These are phyloP conservation scores for Dioszegia hungarica DNA, from an alignment of 768 basidiomycete genomes.

Conservation along the genomic window DNA sequence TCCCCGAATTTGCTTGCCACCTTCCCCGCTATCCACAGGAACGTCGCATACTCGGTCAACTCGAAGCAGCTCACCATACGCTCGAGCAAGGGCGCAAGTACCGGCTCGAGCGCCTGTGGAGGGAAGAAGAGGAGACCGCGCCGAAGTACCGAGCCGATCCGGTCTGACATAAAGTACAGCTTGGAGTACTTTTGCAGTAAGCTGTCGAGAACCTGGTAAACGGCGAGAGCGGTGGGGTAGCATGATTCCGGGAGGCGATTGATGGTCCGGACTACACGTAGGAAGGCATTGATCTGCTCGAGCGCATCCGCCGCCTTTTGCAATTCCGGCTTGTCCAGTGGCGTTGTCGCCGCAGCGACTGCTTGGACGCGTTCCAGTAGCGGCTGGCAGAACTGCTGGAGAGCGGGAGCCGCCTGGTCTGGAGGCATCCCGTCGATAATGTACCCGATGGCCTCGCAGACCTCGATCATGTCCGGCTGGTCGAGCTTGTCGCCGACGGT, in stretches of 20 bases:
- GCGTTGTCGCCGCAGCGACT: conserved; percentile 56
- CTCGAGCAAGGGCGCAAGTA: conserved; percentile 66
- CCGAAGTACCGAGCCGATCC: conserved; percentile 75
- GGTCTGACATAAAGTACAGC: conserved; percentile 72
- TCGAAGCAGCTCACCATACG: conserved; percentile 78
- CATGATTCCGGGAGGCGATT: conserved; percentile 77
- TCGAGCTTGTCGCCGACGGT: conserved; percentile 71
- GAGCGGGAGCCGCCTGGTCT: conserved; percentile 75
- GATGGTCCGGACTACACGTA: conserved; percentile 72
- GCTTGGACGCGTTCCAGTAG: conserved; percentile 72
- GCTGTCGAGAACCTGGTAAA: conserved; percentile 75
- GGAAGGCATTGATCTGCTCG: conserved; percentile 89
- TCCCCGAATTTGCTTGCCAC: conserved; percentile 70
- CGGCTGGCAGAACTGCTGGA: conserved; percentile 80
- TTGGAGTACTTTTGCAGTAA: conserved; percentile 75
- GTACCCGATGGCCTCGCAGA: conserved; percentile 92
- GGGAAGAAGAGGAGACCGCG: conserved; percentile 75
- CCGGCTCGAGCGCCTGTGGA: conserved; percentile 59
- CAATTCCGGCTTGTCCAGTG: conserved; percentile 67
- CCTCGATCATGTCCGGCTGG: conserved; percentile 83
- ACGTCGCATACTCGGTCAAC: conserved; percentile 72
- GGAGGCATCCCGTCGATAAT: conserved; percentile 93
- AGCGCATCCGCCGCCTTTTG: conserved; percentile 68
- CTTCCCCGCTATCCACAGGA: conserved; percentile 92
- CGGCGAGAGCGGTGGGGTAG: conserved; percentile 68